Evolutionary conservation across 768 basidiomycete genomes (phyloP).

Genomic region (Tremella fuciformis): DNA sequence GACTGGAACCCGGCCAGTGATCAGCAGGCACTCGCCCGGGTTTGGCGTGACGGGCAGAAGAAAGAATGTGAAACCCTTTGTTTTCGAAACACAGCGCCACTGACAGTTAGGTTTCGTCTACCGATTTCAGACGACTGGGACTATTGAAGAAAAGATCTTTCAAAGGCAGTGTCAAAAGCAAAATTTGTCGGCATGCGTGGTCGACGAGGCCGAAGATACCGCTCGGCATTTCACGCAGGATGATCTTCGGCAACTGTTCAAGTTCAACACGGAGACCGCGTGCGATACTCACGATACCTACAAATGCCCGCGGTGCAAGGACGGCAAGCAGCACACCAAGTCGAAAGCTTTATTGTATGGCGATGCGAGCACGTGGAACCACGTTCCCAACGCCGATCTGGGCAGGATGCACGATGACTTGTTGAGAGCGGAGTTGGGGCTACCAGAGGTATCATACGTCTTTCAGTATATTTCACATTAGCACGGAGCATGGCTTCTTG

Average conservation of each 20-base stretch:
- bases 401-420: conserved; percentile 93
- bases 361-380: conserved; percentile 99
- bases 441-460: conserved; percentile 83
- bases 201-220: conserved; percentile 92
- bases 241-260: conserved; percentile 81
- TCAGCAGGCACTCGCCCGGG: conserved; percentile 95
- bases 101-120: conserved; percentile 79
- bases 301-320: conserved; percentile 69
- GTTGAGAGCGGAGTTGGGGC: conserved; percentile 79
- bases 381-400: conserved; percentile 84
- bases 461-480: conserved; percentile 69
- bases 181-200: conserved; percentile 93
- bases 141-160: conserved; percentile 98
- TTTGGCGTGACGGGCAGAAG: conserved; percentile 99
- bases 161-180: conserved; percentile 91
- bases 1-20: conserved; percentile 99
- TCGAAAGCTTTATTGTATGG: conserved; percentile 85
- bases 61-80: conserved; percentile 80
- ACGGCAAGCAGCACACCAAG: conserved; percentile 79
- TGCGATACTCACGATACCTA: conserved; percentile 98
- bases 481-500: neutral
- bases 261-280: conserved; percentile 77
- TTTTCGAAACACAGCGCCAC: neutral
- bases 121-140: conserved; percentile 93
- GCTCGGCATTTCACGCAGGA: conserved; percentile 93